A percentile compares a stretch with the other conserved stretches of the same genome.
Evolutionary conservation across 1,284 basidiomycete genomes (phyloP).

Genomic region (Apiotrichum mycotoxinovorans): DNA sequence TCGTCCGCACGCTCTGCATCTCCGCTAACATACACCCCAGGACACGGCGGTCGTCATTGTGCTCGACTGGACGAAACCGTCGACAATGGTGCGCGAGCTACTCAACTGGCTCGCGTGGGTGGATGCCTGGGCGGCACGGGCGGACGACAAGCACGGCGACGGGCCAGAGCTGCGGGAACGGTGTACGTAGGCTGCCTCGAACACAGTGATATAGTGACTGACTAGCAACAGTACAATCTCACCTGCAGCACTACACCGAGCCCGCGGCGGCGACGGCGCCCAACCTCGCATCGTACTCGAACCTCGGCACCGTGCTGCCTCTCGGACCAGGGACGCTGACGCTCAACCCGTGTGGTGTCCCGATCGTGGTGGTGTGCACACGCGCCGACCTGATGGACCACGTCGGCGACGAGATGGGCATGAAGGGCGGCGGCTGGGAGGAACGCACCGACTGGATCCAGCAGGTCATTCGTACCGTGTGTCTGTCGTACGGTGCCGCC

Average conservation of each 20-base stretch:
- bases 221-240: constrained; percentile 65
- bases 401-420: constrained; percentile 58
- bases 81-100: constrained; percentile 75
- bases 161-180: constrained; percentile 77
- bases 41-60: constrained; percentile 81
- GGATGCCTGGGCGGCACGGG: constrained; percentile 62
- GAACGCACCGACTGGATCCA: constrained; percentile 93
- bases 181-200: too few relatives aligned
- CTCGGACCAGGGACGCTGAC: constrained; percentile 74
- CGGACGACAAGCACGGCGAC: constrained; percentile 43
- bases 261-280: constrained; percentile 55
- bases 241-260: constrained; percentile 84
- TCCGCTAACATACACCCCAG: constrained; percentile 40
- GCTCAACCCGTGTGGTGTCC: constrained; percentile 75
- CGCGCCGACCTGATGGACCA: constrained; percentile 85
- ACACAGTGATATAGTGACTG: too few relatives aligned
- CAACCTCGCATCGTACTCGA: constrained; percentile 8
- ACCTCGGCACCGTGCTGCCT: constrained; percentile 59
- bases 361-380: constrained; percentile 85
- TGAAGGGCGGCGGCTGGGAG: constrained; percentile 78
- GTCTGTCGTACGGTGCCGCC: constrained; percentile 86
- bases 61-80: constrained; percentile 94
- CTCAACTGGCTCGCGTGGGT: constrained; percentile 81
- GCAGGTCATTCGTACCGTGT: constrained; percentile 87
- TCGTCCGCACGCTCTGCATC: too few relatives aligned